These are phyloP conservation scores for Leishmania tarentolae DNA, from an alignment of 208 protist species.

Conservation along the genomic window DNA sequence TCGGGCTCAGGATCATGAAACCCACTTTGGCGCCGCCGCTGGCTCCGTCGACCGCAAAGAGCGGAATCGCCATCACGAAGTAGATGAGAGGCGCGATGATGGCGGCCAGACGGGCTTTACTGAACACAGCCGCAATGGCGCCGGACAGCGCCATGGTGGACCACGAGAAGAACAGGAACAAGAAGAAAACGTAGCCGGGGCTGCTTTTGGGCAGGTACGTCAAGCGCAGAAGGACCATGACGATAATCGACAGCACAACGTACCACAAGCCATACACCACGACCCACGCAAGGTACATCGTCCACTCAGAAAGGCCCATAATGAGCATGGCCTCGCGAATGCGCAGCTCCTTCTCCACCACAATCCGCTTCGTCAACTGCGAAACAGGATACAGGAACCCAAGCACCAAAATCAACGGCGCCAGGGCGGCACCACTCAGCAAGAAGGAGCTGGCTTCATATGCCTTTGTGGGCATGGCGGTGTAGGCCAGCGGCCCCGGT, in stretches of 20 bases:
- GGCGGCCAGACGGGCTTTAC: conserved; percentile 59
- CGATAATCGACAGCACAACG: conserved; percentile 41
- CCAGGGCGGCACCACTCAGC: conserved; percentile 17
- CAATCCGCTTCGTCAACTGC: conserved; percentile 69
- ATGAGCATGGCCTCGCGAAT: conserved; percentile 81
- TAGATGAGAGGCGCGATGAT: conserved; percentile 75
- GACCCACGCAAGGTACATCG: conserved; percentile 57
- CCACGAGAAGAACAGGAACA: conserved; percentile 51
- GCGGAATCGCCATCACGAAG: conserved; percentile 52
- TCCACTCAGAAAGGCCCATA: conserved; percentile 65
- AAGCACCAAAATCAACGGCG: conserved; percentile 65
- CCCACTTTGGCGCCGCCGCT: conserved; percentile 13
- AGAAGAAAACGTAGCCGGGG: conserved; percentile 44
- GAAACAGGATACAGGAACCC: conserved; percentile 72
- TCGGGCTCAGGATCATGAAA: conserved; percentile 41
- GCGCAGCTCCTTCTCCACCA: conserved; percentile 81
- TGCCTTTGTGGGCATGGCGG: conserved; percentile 21
- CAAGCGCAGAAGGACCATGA: conserved; percentile 50
- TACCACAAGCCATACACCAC: conserved; percentile 53
- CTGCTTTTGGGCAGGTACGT: conserved; percentile 46
- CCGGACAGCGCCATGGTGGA: conserved; percentile 45
- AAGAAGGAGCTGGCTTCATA: conserved; percentile 37
- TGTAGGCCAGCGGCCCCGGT: conserved; percentile 23
- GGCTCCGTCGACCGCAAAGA: conserved; percentile 38
- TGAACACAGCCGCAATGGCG: conserved; percentile 63